Conservation (phyloP, 805 yeast species). For the Sugiyamaella boreocaroliniensis region DNA sequence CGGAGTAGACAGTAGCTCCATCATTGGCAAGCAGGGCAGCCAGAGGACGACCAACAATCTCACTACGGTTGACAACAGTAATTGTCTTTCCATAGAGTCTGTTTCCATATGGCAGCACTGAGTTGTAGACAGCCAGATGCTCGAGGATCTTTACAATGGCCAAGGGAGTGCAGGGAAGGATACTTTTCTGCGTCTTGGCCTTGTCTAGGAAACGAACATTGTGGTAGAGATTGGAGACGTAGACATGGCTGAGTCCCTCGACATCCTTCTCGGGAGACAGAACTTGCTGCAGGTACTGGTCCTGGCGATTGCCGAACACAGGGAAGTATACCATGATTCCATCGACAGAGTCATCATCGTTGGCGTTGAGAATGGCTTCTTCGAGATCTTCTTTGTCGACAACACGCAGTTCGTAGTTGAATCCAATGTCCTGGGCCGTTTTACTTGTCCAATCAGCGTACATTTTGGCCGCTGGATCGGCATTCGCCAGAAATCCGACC, state of each 20-base stretch:
- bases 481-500: slow-evolving; percentile 88
- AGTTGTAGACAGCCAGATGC: slow-evolving; percentile 80
- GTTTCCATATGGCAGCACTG: slow-evolving; percentile 78
- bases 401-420: slow-evolving; percentile 68
- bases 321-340: slow-evolving; percentile 98
- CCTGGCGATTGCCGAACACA: slow-evolving; percentile 91
- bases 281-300: slow-evolving; percentile 90
- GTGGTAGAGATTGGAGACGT: slow-evolving; percentile 92
- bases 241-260: slow-evolving; percentile 87
- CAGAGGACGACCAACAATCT: slow-evolving; percentile 94
- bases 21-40: slow-evolving; percentile 95
- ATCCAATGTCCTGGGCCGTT: slow-evolving; percentile 81
- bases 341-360: slow-evolving; percentile 63
- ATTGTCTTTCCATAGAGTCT: slow-evolving; percentile 88
- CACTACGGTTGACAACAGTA: slow-evolving; percentile 86
- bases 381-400: slow-evolving; percentile 80
- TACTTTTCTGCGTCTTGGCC: slow-evolving; percentile 63
- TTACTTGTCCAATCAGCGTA: slow-evolving; percentile 95
- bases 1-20: slow-evolving; percentile 94
- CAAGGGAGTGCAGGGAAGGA: slow-evolving; percentile 93
- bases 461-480: slow-evolving; percentile 91
- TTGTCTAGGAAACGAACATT: slow-evolving; percentile 80
- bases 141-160: slow-evolving; percentile 92
- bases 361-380: slow-evolving; percentile 74
- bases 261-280: slow-evolving; percentile 90